phyloP scores from a whole-genome alignment of 2,329 filamentous ascomycete genomes.

The Aspergillus pseudoglaucus region DNA sequence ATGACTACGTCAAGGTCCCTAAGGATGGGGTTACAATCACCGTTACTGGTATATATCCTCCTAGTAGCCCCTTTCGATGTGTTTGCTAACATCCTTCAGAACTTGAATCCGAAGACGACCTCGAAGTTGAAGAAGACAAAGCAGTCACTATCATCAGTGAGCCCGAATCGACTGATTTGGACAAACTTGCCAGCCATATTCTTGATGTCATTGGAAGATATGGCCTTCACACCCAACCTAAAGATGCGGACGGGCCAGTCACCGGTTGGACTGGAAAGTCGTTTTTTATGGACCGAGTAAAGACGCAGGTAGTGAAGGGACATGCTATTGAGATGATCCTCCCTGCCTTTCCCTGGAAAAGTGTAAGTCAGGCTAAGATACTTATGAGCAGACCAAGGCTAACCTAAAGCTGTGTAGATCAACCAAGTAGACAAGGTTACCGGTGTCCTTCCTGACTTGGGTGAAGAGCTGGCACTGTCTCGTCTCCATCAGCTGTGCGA shows the following conservation, averaged over 20 bases:
- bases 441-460: slow-evolving; percentile 36
- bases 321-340: slow-evolving; percentile 16
- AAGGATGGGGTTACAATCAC: too few species aligned
- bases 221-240: slow-evolving; percentile 12
- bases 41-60: too few species aligned
- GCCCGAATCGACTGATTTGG: too few species aligned
- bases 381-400: too few species aligned
- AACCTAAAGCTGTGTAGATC: slow-evolving; percentile 3
- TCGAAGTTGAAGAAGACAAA: too few species aligned
- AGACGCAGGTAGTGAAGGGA: slow-evolving; percentile 17
- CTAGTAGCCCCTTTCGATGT: too few species aligned
- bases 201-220: slow-evolving; percentile 20
- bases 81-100: too few species aligned
- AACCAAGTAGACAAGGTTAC: slow-evolving; percentile 28
- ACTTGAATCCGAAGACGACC: too few species aligned
- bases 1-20: too few species aligned
- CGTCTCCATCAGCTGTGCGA: slow-evolving; percentile 37
- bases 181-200: slow-evolving; percentile 1
- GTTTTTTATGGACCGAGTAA: slow-evolving; percentile 16
- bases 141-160: too few species aligned
- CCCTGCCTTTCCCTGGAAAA: slow-evolving; percentile 25
- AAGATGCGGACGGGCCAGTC: slow-evolving; percentile 14
- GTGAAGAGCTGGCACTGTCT: slow-evolving; percentile 36
- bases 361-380: too few species aligned
- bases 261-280: slow-evolving; percentile 17